Conservation (phyloP, 768 basidiomycete genomes). For the Polyporus arcularius region DNA sequence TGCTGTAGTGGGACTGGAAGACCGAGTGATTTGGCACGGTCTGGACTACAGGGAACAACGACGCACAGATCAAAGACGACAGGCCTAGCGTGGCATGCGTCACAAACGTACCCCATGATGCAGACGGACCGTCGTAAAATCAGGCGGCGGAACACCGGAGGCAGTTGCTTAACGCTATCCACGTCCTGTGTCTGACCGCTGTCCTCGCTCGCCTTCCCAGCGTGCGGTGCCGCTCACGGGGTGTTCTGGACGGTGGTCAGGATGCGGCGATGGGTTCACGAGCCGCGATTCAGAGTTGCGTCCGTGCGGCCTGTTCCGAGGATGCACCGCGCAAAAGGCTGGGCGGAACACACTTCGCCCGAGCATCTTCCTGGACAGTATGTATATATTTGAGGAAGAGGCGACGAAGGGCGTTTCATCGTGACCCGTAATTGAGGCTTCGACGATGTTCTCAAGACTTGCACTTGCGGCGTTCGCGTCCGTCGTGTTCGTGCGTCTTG, state of each 20-base stretch:
- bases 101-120: not conserved
- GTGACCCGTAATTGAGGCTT: not conserved
- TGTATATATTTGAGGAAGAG: not conserved
- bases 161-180: no score
- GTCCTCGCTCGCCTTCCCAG: not conserved
- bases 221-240: not conserved
- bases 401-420: not conserved
- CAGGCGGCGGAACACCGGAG: no score
- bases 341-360: not conserved
- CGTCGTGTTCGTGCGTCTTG: constrained; percentile 13
- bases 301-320: not conserved
- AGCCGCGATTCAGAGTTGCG: not conserved
- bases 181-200: no score
- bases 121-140: not conserved
- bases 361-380: not conserved
- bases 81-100: no score
- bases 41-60: no score
- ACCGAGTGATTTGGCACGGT: no score
- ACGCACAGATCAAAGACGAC: no score
- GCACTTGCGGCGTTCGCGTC: constrained; percentile 10
- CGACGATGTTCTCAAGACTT: constrained; percentile 11
- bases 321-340: not conserved
- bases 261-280: not conserved
- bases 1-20: no score
- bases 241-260: not conserved